Percentiles rank a stretch among this genome's conserved stretches.
These are phyloP conservation scores for Carex sylvatica DNA, from an alignment of 202 grass and related monocot species.

Conservation along the genomic window DNA sequence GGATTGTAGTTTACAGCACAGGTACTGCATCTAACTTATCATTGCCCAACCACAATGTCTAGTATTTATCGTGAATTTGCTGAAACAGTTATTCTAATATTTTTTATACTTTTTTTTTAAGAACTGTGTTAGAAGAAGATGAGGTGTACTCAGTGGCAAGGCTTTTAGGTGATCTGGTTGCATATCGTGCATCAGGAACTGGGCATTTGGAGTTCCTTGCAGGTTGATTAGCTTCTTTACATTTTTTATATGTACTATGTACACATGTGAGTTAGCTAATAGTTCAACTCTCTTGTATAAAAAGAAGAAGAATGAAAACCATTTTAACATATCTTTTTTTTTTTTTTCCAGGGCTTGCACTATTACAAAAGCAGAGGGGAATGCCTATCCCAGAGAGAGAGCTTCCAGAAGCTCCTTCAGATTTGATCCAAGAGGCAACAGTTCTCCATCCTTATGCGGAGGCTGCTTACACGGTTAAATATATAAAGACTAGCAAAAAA, in stretches of 20 bases:
- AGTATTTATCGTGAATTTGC: slow-evolving; percentile 12
- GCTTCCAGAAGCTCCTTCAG: slow-evolving; percentile 55
- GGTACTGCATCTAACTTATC: not conserved
- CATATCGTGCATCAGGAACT: slow-evolving; percentile 96
- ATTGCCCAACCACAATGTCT: not conserved
- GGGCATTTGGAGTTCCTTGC: slow-evolving; percentile 91
- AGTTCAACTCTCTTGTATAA: not conserved
- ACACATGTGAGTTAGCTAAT: not conserved
- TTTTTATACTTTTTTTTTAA: slow-evolving; percentile 35
- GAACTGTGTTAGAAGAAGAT: slow-evolving; percentile 89
- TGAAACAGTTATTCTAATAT: slow-evolving; percentile 6
- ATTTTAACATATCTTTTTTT: not conserved
- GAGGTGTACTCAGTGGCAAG: slow-evolving; percentile 95
- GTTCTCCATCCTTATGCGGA: slow-evolving; percentile 77
- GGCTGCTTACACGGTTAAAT: slow-evolving; percentile 85
- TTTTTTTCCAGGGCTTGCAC: slow-evolving; percentile 68
- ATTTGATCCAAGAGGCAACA: slow-evolving; percentile 71
- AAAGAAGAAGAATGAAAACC: not conserved
- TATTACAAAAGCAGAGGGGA: slow-evolving; percentile 71
- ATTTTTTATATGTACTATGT: slow-evolving; percentile 7
- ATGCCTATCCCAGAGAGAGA: slow-evolving; percentile 45
- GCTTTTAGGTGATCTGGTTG: slow-evolving; percentile 92
- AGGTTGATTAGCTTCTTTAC: slow-evolving; percentile 42
- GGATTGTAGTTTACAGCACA: not conserved
- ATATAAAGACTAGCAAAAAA: slow-evolving; percentile 5